phyloP scores from a whole-genome alignment of 306 rosid species.

The Argentina anserina region DNA sequence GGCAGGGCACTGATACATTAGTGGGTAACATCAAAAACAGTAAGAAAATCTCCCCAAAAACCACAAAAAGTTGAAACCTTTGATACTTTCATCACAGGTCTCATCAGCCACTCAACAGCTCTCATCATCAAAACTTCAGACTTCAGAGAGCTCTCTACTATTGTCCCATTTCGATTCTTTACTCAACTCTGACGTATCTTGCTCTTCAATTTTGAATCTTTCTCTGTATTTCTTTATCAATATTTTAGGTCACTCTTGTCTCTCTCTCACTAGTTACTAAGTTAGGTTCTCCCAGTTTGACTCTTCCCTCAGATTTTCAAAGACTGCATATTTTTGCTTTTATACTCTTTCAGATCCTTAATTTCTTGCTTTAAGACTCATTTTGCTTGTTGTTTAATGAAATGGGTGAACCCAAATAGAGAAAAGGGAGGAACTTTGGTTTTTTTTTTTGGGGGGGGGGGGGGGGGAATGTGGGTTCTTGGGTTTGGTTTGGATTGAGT shows the following conservation, averaged over 20 bases:
- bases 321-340: neutral
- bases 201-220: neutral
- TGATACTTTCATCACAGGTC: neutral
- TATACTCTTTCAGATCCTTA: conserved; percentile 24
- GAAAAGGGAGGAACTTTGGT: conserved; percentile 11
- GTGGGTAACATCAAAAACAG: neutral
- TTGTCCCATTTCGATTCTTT: neutral
- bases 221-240: neutral
- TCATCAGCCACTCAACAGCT: conserved; percentile 11
- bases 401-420: neutral
- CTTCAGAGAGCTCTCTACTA: neutral
- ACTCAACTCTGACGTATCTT: conserved; percentile 2
- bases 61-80: neutral
- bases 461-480: conserved; percentile 34
- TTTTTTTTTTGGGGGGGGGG: too few species aligned
- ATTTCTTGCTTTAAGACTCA: conserved; percentile 4
- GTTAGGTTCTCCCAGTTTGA: neutral
- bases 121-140: neutral
- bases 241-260: neutral
- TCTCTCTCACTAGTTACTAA: neutral
- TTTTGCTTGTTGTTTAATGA: neutral
- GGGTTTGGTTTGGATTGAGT: conserved; percentile 8
- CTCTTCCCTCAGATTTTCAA: neutral
- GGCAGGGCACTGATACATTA: neutral
- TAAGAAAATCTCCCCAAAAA: neutral